Evolutionary conservation across 78 protist genomes (phyloP).

Genomic region (Dictyostelium firmibasis): DNA sequence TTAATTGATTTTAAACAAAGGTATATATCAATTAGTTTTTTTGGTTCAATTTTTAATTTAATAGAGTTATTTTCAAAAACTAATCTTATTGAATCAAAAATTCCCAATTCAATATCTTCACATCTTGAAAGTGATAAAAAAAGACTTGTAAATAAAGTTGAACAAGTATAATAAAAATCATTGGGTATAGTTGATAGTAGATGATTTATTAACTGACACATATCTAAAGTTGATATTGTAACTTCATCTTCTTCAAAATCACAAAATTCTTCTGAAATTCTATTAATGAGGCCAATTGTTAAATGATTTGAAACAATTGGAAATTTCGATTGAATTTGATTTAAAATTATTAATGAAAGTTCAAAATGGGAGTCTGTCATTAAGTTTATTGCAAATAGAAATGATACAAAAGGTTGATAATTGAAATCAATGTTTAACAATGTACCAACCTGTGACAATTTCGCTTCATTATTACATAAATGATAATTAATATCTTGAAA

Average conservation of each 20-base stretch:
- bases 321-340: neutral
- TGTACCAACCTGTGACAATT: neutral
- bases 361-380: neutral
- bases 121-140: neutral
- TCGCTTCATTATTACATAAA: neutral
- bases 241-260: neutral
- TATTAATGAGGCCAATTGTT: neutral
- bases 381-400: neutral
- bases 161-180: neutral
- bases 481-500: neutral
- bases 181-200: neutral
- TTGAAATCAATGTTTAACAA: neutral
- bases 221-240: neutral
- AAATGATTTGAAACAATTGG: neutral
- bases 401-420: neutral
- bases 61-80: neutral
- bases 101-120: neutral
- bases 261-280: neutral
- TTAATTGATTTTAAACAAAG: neutral
- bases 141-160: neutral
- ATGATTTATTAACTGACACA: neutral
- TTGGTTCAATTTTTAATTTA: neutral
- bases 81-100: neutral
- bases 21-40: neutral
- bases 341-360: neutral